A percentile compares a stretch with the other conserved stretches of the same genome.
Conservation (phyloP, 768 basidiomycete species). For the Punctularia strigosozonata region DNA sequence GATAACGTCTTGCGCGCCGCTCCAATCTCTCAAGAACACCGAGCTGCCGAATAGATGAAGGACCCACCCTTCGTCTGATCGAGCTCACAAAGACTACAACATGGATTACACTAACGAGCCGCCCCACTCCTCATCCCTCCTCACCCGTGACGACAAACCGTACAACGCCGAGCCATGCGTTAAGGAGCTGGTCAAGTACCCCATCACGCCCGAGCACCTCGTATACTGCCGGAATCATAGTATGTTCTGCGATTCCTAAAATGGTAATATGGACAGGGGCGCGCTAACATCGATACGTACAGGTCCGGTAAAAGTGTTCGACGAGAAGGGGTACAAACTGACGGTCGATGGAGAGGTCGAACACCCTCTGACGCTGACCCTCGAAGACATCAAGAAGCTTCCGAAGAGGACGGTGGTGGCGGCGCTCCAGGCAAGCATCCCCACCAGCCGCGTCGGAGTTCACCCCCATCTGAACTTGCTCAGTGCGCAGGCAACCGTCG, state of each 20-base stretch:
- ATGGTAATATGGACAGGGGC: neutral
- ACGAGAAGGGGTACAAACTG: conserved; percentile 13
- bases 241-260: too few species aligned
- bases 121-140: conserved; percentile 32
- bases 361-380: conserved; percentile 10
- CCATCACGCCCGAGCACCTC: conserved; percentile 49
- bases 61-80: too few species aligned
- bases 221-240: conserved; percentile 68
- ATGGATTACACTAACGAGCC: too few species aligned
- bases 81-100: too few species aligned
- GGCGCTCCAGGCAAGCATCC: conserved; percentile 37
- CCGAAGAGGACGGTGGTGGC: conserved; percentile 27
- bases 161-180: conserved; percentile 62
- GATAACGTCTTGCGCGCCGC: too few species aligned
- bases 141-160: conserved; percentile 34
- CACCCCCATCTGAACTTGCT: neutral
- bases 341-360: conserved; percentile 16
- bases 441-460: conserved; percentile 5
- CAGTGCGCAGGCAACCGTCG: conserved; percentile 18
- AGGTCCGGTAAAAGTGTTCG: conserved; percentile 14
- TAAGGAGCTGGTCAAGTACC: conserved; percentile 42
- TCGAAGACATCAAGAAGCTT: conserved; percentile 13
- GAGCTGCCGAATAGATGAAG: too few species aligned
- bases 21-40: too few species aligned
- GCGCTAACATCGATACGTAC: neutral